These are phyloP conservation scores for Coemansia sp. DNA, from an alignment of 192 early-diverging fungal genomes.

Conservation along the genomic window DNA sequence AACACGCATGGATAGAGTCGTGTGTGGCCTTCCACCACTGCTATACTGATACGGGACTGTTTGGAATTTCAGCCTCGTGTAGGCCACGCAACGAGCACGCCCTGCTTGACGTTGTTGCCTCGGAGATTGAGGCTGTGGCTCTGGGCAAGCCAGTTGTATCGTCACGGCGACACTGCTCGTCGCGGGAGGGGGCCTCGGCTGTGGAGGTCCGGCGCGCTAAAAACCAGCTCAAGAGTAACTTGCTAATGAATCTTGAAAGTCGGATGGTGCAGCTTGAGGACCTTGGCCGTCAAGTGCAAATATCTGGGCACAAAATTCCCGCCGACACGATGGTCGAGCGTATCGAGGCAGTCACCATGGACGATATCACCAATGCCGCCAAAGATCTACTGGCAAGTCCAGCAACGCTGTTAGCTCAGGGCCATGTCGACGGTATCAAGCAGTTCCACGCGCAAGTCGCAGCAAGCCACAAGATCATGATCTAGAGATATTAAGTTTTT, in stretches of 20 bases:
- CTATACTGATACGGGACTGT: constrained; percentile 88
- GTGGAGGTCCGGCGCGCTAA: constrained; percentile 83
- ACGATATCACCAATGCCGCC: constrained; percentile 81
- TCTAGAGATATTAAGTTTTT: background rate
- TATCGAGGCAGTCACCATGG: constrained; percentile 75
- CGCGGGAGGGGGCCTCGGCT: constrained; percentile 44
- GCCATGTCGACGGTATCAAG: constrained; percentile 49
- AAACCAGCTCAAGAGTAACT: constrained; percentile 90
- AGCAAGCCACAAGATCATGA: constrained; percentile 32
- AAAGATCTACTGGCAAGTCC: constrained; percentile 61
- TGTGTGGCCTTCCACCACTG: constrained; percentile 92
- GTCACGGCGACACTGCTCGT: constrained; percentile 38
- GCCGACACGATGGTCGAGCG: constrained; percentile 77
- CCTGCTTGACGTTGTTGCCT: constrained; percentile 78
- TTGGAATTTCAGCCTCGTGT: constrained; percentile 90
- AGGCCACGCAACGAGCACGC: constrained; percentile 73
- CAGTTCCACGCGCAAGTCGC: constrained; percentile 42
- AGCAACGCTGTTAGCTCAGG: constrained; percentile 69
- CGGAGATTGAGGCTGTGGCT: constrained; percentile 79
- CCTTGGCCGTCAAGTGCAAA: constrained; percentile 81
- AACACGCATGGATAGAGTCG: constrained; percentile 91
- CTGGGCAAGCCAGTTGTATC: constrained; percentile 9
- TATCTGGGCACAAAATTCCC: constrained; percentile 70
- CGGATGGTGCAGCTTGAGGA: constrained; percentile 95
- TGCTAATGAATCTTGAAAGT: constrained; percentile 94